Conservation (phyloP, 169 alveolate genomes). For the Plasmodium inui region DNA sequence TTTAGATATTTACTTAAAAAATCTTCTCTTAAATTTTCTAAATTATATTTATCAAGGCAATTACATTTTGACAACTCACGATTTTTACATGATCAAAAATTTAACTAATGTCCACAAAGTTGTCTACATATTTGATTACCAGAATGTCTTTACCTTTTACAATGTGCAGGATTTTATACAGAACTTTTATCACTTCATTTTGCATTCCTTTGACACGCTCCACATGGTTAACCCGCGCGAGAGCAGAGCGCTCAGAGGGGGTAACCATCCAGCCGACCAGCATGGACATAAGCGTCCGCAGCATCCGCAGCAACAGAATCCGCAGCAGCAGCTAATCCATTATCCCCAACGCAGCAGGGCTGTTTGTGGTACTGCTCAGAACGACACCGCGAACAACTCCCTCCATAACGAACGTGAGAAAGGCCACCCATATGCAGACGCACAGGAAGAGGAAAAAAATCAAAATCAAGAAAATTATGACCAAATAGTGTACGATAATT, state of each 20-base stretch:
- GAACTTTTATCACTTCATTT: conserved; percentile 70
- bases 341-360: neutral
- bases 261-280: neutral
- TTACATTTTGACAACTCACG: conserved; percentile 83
- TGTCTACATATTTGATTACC: conserved; percentile 74
- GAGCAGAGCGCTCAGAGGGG: neutral
- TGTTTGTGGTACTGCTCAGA: neutral
- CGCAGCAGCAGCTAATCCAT: neutral
- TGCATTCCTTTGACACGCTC: conserved; percentile 29
- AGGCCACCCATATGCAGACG: neutral
- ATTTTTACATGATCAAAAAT: conserved; percentile 78
- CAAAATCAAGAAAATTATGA: conserved; percentile 27
- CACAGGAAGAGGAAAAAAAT: neutral
- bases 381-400: neutral
- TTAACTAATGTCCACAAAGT: conserved; percentile 72
- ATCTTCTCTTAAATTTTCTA: conserved; percentile 63
- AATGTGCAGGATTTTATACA: conserved; percentile 78
- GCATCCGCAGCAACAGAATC: neutral
- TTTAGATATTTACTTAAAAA: conserved; percentile 81
- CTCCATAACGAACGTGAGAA: neutral
- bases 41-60: conserved; percentile 82
- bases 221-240: neutral
- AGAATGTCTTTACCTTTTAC: conserved; percentile 76
- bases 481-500: conserved; percentile 39
- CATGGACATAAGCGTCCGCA: too few relatives aligned